Evolutionary conservation across 306 rosid species (phyloP).

Genomic region (Vigna radiata): DNA sequence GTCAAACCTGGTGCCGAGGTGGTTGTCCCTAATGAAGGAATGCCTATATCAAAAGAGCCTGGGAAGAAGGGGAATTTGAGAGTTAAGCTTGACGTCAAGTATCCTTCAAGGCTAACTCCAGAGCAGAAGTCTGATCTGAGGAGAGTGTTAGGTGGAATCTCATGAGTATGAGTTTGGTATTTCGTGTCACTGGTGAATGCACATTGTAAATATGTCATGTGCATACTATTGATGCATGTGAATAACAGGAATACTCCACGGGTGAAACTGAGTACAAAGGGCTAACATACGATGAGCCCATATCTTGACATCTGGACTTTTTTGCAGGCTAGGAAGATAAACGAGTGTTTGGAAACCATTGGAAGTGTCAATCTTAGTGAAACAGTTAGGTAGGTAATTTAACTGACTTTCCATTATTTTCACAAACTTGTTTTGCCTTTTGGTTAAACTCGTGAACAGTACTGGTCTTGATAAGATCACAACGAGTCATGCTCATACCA

Average conservation of each 20-base stretch:
- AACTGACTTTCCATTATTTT: constrained; percentile 17
- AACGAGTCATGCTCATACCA: constrained; percentile 16
- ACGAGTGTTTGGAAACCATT: constrained; percentile 31
- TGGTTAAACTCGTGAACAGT: constrained; percentile 25
- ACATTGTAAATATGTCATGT: constrained; percentile 46
- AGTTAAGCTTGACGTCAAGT: constrained; percentile 79
- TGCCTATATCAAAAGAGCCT: constrained; percentile 91
- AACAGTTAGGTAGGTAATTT: constrained; percentile 38
- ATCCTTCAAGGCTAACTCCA: constrained; percentile 75
- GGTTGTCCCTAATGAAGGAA: constrained; percentile 80
- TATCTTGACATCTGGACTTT: constrained; percentile 39
- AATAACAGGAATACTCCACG: constrained; percentile 42
- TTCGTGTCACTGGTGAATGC: constrained; percentile 38
- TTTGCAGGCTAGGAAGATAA: constrained; percentile 46
- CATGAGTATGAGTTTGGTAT: constrained; percentile 45
- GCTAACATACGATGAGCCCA: constrained; percentile 17
- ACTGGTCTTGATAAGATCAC: constrained; percentile 18
- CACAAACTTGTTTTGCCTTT: constrained; percentile 29
- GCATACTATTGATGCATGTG: constrained; percentile 50
- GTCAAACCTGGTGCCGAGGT: constrained; percentile 77
- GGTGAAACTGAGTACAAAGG: constrained; percentile 23
- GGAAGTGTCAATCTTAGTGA: constrained; percentile 23
- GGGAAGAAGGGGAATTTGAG: constrained; percentile 89
- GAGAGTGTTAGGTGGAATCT: constrained; percentile 76
- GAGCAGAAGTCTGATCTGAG: constrained; percentile 89